phyloP scores from a whole-genome alignment of 306 rosid genomes.

The Trifolium fragiferum region DNA sequence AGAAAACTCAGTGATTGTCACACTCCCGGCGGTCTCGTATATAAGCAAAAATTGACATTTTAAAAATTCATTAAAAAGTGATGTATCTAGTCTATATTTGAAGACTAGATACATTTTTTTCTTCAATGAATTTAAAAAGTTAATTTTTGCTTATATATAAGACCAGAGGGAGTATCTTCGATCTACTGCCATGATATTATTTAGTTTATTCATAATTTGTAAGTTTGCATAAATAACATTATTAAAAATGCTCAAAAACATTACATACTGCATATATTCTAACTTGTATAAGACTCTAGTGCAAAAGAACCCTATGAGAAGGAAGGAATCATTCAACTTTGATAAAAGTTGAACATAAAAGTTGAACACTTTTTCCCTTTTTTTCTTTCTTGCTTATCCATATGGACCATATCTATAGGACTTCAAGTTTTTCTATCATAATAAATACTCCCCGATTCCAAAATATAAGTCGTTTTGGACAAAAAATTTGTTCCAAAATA shows the following conservation, averaged over 20 bases:
- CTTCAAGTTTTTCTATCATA: not conserved
- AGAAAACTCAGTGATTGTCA: conserved; percentile 27
- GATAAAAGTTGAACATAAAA: conserved; percentile 12
- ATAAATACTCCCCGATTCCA: no score
- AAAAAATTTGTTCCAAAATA: no score
- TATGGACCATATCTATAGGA: not conserved
- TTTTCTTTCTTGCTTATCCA: not conserved
- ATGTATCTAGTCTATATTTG: no score
- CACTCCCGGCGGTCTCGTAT: no score
- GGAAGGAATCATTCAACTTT: conserved; percentile 8
- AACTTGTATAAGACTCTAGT: conserved; percentile 20
- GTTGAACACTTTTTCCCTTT: not conserved
- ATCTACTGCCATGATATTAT: not conserved
- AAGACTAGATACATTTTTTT: no score
- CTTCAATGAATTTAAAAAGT: no score
- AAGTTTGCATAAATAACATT: conserved; percentile 10
- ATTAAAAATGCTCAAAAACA: not conserved
- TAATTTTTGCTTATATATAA: no score
- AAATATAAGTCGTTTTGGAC: no score
- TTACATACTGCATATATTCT: conserved; percentile 12
- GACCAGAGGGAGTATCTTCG: no score
- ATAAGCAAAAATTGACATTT: no score
- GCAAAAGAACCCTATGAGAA: conserved; percentile 13
- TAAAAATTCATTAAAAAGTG: no score
- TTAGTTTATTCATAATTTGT: conserved; percentile 13